Conservation (phyloP, 192 early-diverging fungal species). For the Podila minutissima region DNA sequence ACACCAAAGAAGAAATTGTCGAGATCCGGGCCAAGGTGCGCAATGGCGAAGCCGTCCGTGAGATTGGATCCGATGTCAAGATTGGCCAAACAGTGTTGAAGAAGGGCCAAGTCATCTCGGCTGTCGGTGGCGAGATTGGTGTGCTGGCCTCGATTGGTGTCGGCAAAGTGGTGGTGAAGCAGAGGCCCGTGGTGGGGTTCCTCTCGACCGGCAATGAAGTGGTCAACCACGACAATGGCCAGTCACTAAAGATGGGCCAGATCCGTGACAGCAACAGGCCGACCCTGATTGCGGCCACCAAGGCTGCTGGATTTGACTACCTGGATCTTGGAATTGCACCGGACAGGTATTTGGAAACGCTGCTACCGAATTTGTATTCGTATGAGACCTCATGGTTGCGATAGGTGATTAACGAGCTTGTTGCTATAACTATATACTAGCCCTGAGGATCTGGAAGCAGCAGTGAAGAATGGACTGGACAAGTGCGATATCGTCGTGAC, state of each 20-base stretch:
- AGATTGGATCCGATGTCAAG: conserved; percentile 79
- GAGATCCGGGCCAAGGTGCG: conserved; percentile 54
- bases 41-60: conserved; percentile 78
- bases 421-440: conserved; percentile 11
- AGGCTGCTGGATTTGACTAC: conserved; percentile 67
- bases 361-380: no score
- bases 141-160: conserved; percentile 83
- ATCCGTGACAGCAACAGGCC: conserved; percentile 92
- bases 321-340: conserved; percentile 79
- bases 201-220: conserved; percentile 95
- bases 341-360: conserved; percentile 64
- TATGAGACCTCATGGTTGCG: not conserved
- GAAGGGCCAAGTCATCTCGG: conserved; percentile 66
- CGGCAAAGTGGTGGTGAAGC: conserved; percentile 61
- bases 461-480: conserved; percentile 56
- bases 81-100: conserved; percentile 69
- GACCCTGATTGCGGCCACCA: conserved; percentile 73
- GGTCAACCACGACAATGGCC: conserved; percentile 55
- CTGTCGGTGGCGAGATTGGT: conserved; percentile 88
- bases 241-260: conserved; percentile 60
- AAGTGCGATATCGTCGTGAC: conserved; percentile 85
- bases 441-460: conserved; percentile 62
- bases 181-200: conserved; percentile 78
- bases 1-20: conserved; percentile 66
- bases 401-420: not conserved